Base-by-base conservation (phyloP, 148 eudicot species). In the Talinum fruticosum region DNA sequence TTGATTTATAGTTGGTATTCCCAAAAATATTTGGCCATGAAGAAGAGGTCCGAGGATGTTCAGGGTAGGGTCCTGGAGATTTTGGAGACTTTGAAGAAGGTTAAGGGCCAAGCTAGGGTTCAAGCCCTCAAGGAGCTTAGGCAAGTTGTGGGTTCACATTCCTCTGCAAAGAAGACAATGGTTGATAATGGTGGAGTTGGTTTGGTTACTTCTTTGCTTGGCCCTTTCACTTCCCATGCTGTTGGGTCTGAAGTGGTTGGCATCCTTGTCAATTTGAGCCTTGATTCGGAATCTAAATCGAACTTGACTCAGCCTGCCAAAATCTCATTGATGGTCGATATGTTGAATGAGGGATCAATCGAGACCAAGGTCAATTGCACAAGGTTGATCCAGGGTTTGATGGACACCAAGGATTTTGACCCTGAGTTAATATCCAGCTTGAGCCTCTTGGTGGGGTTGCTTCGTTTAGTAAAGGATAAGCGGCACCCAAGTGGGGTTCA, bases 21-120 rank as follows among this genome's bases (percentile, higher is more conserved):
- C 0, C 92, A 88, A 33, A 91, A 90, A 83, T 91, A 91, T 72
- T 67, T 87, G 76, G 90, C 85, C 0, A 86, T 93, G 94, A 93
- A 89, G 89, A 93, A 93, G 82, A 83, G 89, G 66, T 85, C 94
- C 32, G 94, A 93, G 84, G 98, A 93, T 87, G 98, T 92, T 45
- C 88, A 90, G 62, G 98, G 98, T 6, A 81, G 98, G 82, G 98
- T 86, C 32, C 69, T 87, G 76, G 98, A 93, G 87, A 76, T 93
- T 78, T 54, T 93, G 51, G 91, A 84, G 75, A 81, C 81, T 33
- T 83, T 93, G 80, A 93, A 91, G 86, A 93, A 86, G 54, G 91
- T 82, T 57, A 93, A 93, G 75, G 97, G 98, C 28, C 90, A 88
- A 67, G 82, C 89, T 54, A 88, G 97, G 69, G 84, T 93, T 74